Base-by-base conservation (phyloP, 2,329 filamentous ascomycete species). In the Venturia nashicola region DNA sequence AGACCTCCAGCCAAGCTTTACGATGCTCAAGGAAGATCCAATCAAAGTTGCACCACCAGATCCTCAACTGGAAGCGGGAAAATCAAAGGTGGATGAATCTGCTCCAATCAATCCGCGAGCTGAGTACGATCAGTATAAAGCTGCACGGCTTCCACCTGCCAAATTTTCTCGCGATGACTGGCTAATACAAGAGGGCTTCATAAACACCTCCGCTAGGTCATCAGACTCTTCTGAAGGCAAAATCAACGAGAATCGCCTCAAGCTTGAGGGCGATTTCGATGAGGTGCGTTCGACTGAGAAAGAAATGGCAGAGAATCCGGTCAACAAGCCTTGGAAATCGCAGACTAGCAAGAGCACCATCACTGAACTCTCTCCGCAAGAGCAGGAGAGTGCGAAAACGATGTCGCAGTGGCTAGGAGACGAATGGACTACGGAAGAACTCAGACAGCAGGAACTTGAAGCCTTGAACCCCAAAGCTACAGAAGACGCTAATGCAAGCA, bases 1-100 rank as follows among this genome's bases (percentile, higher is more conserved):
- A 18, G 20, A 9, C 43, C 43, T 3, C 16, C 39, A 39, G 20
- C 42, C 46, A 2, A 55, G 46, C 20, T 63, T 63, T 39, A 63
- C 46, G 5, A 59, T 63, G 61, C 61, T 57, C 42, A 63, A 63
- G 39, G 61, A 63, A 43, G 61, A 63, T 2, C 61, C 46, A 18
- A n/a, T 36, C 20, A 32, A 57, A 20, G 23, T 3, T 34, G 20
- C 36, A 39, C 8, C 23, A 39, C 42, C 60, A 39, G 14, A 8
- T 4, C 32, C 42, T 43, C 2, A 48, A 51, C 2, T 16, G 23
- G 23, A 36, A n/a, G 16, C 23, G 11, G 42, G 12, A 11, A 23
- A 18, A 43, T 18, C 42, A 2, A 23, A 32, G 14, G 12, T 16
- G n/a, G 16, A 16, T 32, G 20, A 39, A n/a, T 12, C 39, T 11